Conservation (phyloP, 495 filamentous ascomycete genomes). For the Aspergillus cristatus region DNA sequence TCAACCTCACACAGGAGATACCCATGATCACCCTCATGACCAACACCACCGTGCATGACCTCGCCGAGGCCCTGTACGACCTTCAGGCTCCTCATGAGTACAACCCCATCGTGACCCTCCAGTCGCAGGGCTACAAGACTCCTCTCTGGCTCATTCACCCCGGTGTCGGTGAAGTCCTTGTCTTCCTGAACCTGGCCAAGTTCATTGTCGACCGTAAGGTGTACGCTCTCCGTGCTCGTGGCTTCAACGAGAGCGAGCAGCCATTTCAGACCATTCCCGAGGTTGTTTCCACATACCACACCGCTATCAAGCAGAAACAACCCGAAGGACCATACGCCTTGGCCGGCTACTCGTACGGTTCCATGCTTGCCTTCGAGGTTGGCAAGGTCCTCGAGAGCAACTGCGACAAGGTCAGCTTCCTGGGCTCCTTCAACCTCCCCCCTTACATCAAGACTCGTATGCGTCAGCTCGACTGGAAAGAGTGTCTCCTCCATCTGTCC, state of each 20-base stretch:
- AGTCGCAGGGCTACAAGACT: slow-evolving; percentile 29
- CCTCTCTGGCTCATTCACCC: slow-evolving; percentile 52
- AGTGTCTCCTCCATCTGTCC: slow-evolving; percentile 35
- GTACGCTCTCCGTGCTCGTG: slow-evolving; percentile 44
- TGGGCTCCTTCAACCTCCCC: slow-evolving; percentile 29
- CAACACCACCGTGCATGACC: slow-evolving; percentile 23
- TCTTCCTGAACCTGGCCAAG: slow-evolving; percentile 43
- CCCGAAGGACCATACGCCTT: slow-evolving; percentile 48
- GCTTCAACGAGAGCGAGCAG: slow-evolving; percentile 35
- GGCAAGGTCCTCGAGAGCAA: slow-evolving; percentile 33
- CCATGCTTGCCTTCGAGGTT: slow-evolving; percentile 47
- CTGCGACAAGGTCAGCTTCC: slow-evolving; percentile 19
- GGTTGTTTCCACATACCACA: slow-evolving; percentile 28
- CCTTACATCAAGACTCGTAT: slow-evolving; percentile 46
- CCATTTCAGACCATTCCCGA: slow-evolving; percentile 29
- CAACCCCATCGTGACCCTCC: slow-evolving; percentile 40
- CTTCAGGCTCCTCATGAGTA: slow-evolving; percentile 19
- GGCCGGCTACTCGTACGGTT: slow-evolving; percentile 46
- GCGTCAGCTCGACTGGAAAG: slow-evolving; percentile 37
- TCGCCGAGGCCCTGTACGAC: slow-evolving; percentile 19
- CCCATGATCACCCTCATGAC: slow-evolving; percentile 31
- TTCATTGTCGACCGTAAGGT: slow-evolving; percentile 41
- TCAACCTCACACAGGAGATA: slow-evolving; percentile 13
- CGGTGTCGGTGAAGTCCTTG: slow-evolving; percentile 46
- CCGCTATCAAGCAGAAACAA: slow-evolving; percentile 35